Percentiles rank a stretch among this genome's conserved stretches.
phyloP scores from a whole-genome alignment of 306 rosid species.

The Dalbergia cochinchinensis region DNA sequence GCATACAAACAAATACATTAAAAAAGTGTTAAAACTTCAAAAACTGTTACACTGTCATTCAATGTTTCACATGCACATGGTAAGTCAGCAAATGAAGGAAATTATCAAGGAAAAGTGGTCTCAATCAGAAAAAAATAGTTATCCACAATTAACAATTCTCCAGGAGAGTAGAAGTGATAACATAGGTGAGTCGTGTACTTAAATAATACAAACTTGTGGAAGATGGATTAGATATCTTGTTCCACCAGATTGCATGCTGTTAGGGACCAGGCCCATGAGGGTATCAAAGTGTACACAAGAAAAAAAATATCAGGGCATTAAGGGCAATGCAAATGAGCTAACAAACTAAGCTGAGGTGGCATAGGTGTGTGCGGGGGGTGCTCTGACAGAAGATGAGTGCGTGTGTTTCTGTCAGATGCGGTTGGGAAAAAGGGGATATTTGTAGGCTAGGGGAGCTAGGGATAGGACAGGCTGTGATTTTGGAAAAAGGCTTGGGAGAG shows the following conservation, averaged over 20 bases:
- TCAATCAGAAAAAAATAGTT: not conserved
- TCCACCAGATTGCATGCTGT: not conserved
- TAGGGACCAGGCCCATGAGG: too few relatives aligned
- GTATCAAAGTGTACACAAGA: too few relatives aligned
- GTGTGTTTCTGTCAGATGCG: too few relatives aligned
- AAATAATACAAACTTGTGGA: conserved; percentile 1
- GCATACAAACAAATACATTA: conserved; percentile 12
- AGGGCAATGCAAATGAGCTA: too few relatives aligned
- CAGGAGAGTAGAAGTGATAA: not conserved
- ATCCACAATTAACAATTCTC: conserved; percentile 9
- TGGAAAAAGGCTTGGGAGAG: too few relatives aligned
- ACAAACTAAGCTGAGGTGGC: too few relatives aligned
- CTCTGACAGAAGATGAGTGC: too few relatives aligned
- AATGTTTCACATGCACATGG: conserved; percentile 9
- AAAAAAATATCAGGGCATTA: too few relatives aligned
- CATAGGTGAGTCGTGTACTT: not conserved
- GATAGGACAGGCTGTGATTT: too few relatives aligned
- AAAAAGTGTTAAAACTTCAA: conserved; percentile 5
- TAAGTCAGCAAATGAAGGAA: conserved; percentile 3
- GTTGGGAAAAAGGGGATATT: too few relatives aligned
- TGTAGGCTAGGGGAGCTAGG: too few relatives aligned
- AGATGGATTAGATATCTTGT: not conserved
- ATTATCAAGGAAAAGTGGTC: not conserved
- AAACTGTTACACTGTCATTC: not conserved
- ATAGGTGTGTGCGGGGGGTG: too few relatives aligned